Conservation (phyloP, 495 filamentous ascomycete species). For the Xylaria curta region DNA sequence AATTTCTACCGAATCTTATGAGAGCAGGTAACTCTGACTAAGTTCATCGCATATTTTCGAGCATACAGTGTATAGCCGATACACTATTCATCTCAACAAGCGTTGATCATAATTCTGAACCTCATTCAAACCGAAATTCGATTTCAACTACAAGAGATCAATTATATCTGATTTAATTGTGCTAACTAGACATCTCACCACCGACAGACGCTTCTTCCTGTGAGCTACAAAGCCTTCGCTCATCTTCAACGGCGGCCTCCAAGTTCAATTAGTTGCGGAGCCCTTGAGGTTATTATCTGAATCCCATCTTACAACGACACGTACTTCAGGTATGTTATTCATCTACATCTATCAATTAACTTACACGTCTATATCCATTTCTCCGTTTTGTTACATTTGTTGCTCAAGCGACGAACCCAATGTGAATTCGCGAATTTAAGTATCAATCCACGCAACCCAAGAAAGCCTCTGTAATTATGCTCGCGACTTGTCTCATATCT, state of each 20-base stretch:
- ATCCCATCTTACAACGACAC: neutral
- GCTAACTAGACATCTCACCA: neutral
- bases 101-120: neutral
- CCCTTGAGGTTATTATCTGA: neutral
- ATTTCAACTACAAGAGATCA: neutral
- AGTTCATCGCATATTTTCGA: neutral
- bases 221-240: neutral
- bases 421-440: neutral
- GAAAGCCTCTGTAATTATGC: neutral
- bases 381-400: neutral
- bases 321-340: constrained; percentile 2
- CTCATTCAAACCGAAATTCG: neutral
- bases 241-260: neutral
- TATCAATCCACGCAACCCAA: neutral
- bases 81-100: neutral
- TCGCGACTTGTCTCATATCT: neutral
- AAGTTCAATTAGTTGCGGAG: neutral
- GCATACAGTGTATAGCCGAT: neutral
- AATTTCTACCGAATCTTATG: neutral
- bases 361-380: neutral
- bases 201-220: neutral
- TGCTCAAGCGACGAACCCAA: neutral
- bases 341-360: neutral
- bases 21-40: neutral
- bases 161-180: neutral